phyloP scores from a whole-genome alignment of 2,329 filamentous ascomycete species.

The Exophiala viscosa region DNA sequence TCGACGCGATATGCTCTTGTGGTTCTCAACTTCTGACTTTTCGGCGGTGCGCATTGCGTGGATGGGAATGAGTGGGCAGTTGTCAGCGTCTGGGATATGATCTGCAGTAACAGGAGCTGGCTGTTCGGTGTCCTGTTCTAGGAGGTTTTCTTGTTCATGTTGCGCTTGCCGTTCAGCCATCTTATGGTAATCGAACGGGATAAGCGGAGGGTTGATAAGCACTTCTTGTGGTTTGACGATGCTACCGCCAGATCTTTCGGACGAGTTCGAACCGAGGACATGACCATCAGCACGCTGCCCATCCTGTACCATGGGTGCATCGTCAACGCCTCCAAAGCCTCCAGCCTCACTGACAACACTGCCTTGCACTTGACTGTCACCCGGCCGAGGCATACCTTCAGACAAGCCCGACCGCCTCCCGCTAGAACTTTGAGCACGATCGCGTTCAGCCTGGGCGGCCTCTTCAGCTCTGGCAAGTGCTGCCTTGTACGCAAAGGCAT shows the following conservation, averaged over 20 bases:
- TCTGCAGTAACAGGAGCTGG: constrained; percentile 29
- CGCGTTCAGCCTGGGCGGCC: constrained; percentile 37
- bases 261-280: constrained; percentile 22
- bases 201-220: constrained; percentile 25
- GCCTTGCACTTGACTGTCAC: constrained; percentile 43
- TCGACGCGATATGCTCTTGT: constrained; percentile 59
- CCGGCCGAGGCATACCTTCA: constrained; percentile 42
- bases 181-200: constrained; percentile 27
- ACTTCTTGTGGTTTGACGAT: constrained; percentile 28
- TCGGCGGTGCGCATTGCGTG: constrained; percentile 47
- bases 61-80: constrained; percentile 51
- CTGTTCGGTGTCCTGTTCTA: constrained; percentile 23
- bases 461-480: constrained; percentile 45
- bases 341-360: constrained; percentile 55
- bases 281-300: constrained; percentile 11
- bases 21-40: constrained; percentile 40
- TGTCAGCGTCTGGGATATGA: constrained; percentile 27
- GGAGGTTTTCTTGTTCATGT: constrained; percentile 13
- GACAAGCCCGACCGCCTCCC: constrained; percentile 43
- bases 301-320: constrained; percentile 16
- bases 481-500: constrained; percentile 50
- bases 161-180: constrained; percentile 24
- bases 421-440: constrained; percentile 41
- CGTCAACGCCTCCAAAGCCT: constrained; percentile 41
- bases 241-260: constrained; percentile 25